These are phyloP conservation scores for Aspergillus saccharolyticus DNA, from an alignment of 495 filamentous ascomycete species.

Conservation along the genomic window DNA sequence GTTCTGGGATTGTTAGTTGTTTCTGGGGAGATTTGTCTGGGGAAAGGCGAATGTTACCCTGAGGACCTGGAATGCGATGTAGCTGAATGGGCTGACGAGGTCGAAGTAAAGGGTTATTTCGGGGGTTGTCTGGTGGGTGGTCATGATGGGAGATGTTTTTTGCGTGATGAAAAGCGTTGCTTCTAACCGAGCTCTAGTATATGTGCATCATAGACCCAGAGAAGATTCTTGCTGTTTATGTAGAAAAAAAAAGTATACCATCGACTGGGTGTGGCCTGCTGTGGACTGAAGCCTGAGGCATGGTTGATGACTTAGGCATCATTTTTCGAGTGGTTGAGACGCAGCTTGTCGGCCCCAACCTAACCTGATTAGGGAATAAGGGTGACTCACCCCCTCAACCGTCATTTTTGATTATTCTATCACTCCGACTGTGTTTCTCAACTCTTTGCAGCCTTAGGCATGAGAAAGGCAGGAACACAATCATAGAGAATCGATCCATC, in stretches of 20 bases:
- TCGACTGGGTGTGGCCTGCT: background rate
- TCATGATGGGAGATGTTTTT: background rate
- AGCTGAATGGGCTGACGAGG: conserved; percentile 23
- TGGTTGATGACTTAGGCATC: background rate
- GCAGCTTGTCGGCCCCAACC: background rate
- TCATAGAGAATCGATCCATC: too few relatives aligned
- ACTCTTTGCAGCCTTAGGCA: background rate
- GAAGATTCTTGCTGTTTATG: background rate
- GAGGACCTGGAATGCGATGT: conserved; percentile 18
- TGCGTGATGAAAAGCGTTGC: too few relatives aligned
- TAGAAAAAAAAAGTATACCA: background rate
- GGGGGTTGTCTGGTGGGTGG: background rate
- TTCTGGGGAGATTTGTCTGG: background rate
- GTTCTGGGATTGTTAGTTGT: conserved; percentile 9
- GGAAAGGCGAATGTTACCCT: conserved; percentile 2
- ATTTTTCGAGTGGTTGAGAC: background rate
- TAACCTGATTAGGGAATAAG: background rate
- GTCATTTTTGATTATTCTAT: background rate
- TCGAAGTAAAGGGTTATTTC: conserved; percentile 18
- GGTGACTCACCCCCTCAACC: background rate
- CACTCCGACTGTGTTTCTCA: background rate
- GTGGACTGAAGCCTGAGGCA: background rate
- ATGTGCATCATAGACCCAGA: too few relatives aligned
- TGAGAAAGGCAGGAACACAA: too few relatives aligned
- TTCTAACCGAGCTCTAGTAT: too few relatives aligned